These are phyloP conservation scores for Suillus fuscotomentosus DNA, from an alignment of 768 basidiomycete species.

Conservation along the genomic window DNA sequence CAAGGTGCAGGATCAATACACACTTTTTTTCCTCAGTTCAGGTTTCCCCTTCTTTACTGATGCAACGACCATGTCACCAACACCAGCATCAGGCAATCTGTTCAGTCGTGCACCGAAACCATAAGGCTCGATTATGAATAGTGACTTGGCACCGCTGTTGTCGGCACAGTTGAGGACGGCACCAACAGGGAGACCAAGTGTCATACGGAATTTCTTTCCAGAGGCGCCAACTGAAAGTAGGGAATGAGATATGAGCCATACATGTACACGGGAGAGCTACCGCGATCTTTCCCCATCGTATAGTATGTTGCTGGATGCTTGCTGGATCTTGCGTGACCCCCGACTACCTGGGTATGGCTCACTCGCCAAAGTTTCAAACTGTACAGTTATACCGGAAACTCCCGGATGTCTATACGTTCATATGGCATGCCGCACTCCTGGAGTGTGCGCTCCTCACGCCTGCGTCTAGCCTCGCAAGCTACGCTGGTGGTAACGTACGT, in stretches of 20 bases:
- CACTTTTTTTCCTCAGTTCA: slow-evolving; percentile 98
- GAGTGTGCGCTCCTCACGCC: neutral
- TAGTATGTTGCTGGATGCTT: slow-evolving; percentile 1
- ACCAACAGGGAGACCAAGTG: slow-evolving; percentile 89
- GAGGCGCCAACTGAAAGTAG: slow-evolving; percentile 51
- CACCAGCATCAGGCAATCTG: slow-evolving; percentile 94
- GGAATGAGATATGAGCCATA: slow-evolving; percentile 1
- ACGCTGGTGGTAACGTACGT: neutral
- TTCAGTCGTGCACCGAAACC: slow-evolving; percentile 96
- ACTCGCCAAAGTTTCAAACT: slow-evolving; percentile 4
- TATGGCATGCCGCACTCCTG: neutral
- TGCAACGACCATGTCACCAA: slow-evolving; percentile 93
- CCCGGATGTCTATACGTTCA: neutral
- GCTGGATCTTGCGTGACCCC: neutral
- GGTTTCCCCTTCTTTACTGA: slow-evolving; percentile 99
- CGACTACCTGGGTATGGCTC: neutral
- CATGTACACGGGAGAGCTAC: slow-evolving; percentile 1
- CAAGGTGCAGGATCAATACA: slow-evolving; percentile 30
- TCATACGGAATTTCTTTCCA: slow-evolving; percentile 97
- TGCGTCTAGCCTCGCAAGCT: neutral
- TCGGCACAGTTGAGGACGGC: slow-evolving; percentile 98
- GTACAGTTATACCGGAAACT: neutral
- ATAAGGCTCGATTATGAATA: slow-evolving; percentile 93
- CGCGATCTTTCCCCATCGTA: slow-evolving; percentile 3
- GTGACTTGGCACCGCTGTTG: slow-evolving; percentile 97